Evolutionary conservation across 2,329 filamentous ascomycete genomes (phyloP).

Genomic region (Stylonectria norvegica): DNA sequence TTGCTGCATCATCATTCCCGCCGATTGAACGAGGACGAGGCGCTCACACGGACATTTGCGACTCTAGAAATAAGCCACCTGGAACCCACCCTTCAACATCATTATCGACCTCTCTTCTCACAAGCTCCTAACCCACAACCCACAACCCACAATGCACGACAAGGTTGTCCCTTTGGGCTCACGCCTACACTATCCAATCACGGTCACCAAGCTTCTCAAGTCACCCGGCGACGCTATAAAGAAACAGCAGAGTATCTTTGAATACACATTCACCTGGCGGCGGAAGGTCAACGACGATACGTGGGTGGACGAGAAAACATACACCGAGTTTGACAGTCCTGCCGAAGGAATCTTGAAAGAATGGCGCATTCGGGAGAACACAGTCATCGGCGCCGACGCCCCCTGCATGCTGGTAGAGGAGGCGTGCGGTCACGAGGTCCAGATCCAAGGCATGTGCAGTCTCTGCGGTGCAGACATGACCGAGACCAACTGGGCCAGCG

Average conservation of each 20-base stretch:
- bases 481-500: constrained; percentile 78
- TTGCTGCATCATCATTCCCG: neutral
- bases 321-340: constrained; percentile 76
- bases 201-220: constrained; percentile 80
- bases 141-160: constrained; percentile 33
- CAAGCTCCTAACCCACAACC: neutral
- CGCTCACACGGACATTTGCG: neutral
- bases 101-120: no score
- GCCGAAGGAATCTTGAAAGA: constrained; percentile 73
- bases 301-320: constrained; percentile 62
- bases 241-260: constrained; percentile 74
- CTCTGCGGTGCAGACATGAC: constrained; percentile 97
- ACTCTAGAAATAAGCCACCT: neutral
- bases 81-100: neutral
- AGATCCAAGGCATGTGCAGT: constrained; percentile 86
- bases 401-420: constrained; percentile 77
- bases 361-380: constrained; percentile 72
- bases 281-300: constrained; percentile 69
- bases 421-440: constrained; percentile 83
- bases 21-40: no score
- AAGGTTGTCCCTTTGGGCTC: constrained; percentile 50
- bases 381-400: constrained; percentile 58
- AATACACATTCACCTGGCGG: constrained; percentile 81
- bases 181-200: constrained; percentile 87
- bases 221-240: constrained; percentile 69